phyloP scores from a whole-genome alignment of 2,329 filamentous ascomycete species.

The Cytospora schulzeri region DNA sequence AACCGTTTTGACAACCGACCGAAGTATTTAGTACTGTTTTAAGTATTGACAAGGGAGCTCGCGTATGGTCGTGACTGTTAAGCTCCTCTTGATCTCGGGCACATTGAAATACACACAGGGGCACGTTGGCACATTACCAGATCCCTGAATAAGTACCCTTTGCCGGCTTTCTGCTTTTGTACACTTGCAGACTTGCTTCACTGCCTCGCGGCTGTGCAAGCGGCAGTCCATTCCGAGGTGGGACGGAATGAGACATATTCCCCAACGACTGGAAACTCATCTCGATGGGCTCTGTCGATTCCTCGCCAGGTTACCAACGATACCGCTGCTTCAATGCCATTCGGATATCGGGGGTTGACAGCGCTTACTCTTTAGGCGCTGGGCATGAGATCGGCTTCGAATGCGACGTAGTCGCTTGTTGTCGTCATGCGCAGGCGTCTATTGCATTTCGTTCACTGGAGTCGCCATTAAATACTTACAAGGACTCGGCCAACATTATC shows the following conservation, averaged over 20 bases:
- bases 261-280: not conserved
- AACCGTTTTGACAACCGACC: not conserved
- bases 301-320: not conserved
- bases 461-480: not conserved
- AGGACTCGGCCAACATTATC: not conserved
- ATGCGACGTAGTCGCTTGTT: not conserved
- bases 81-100: not conserved
- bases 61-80: not conserved
- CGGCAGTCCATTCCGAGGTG: not conserved
- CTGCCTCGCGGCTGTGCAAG: constrained; percentile 17
- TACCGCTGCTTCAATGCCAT: not conserved
- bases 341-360: not conserved
- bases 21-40: not conserved
- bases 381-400: not conserved
- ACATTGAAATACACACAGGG: not conserved
- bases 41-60: not conserved
- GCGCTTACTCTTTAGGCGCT: not conserved
- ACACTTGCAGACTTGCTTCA: constrained; percentile 9
- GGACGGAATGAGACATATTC: not conserved
- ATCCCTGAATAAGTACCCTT: not conserved
- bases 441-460: not conserved
- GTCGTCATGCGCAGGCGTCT: not conserved
- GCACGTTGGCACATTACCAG: not conserved
- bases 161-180: constrained; percentile 10
- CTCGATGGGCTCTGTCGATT: not conserved